These are phyloP conservation scores for Fusarium sp. DNA, from an alignment of 2,329 filamentous ascomycete genomes.

Conservation along the genomic window DNA sequence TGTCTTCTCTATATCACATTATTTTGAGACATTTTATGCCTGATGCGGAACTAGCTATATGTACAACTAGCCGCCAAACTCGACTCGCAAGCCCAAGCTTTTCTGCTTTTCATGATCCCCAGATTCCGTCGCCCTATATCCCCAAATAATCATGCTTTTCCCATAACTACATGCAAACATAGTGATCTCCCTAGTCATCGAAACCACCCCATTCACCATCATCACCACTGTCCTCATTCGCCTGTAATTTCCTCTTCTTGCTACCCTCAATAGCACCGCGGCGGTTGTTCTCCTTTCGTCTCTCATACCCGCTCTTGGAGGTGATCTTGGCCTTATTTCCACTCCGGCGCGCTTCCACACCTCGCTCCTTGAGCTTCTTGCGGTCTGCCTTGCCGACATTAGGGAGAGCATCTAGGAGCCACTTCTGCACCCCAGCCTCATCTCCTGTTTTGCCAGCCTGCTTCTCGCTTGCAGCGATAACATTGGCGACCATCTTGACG, in stretches of 20 bases:
- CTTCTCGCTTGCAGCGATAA: conserved; percentile 85
- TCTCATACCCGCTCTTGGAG: conserved; percentile 81
- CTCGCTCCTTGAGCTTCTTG: conserved; percentile 82
- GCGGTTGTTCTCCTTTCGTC: conserved; percentile 73
- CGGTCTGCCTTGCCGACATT: conserved; percentile 85
- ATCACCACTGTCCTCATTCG: conserved; percentile 37
- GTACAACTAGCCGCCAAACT: conserved; percentile 1
- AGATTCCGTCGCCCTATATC: neutral
- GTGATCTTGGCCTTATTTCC: conserved; percentile 74
- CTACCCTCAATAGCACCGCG: conserved; percentile 71
- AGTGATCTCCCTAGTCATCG: conserved; percentile 40
- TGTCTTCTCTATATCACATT: neutral
- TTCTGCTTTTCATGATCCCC: conserved; percentile 2
- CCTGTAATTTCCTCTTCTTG: conserved; percentile 62
- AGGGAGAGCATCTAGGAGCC: conserved; percentile 89
- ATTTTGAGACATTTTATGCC: conserved; percentile 5
- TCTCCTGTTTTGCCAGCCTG: conserved; percentile 66
- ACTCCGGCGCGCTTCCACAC: conserved; percentile 75
- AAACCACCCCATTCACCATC: conserved; percentile 61
- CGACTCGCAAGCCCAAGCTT: neutral
- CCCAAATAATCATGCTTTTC: neutral
- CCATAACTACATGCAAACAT: neutral
- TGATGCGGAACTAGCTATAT: neutral
- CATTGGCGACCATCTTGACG: conserved; percentile 91
- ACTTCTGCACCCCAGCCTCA: conserved; percentile 76